Evolutionary conservation across 2,329 filamentous ascomycete genomes (phyloP), one percentile per base, ranked within the genome.

Genomic region (Ophiostoma sp.): DNA sequence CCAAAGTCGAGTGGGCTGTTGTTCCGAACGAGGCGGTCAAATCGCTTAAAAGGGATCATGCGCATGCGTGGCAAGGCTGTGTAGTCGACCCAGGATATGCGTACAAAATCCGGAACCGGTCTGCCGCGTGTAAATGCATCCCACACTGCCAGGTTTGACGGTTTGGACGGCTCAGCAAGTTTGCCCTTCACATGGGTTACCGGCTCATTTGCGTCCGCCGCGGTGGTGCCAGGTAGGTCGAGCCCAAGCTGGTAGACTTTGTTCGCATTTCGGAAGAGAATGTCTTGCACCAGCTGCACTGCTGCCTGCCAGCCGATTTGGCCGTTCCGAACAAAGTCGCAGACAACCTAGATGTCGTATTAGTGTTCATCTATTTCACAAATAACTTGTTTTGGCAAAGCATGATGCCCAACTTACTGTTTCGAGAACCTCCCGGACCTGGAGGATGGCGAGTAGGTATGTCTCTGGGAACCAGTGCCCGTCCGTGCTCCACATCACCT

Each of bases 381-480:
- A n/a, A n/a, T n/a, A n/a, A n/a, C n/a, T 36, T n/a, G 2, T 42
- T 63, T 25, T 9, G 3, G 15, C 33, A 31, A 59, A 31, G 11
- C 55, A 2, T 6, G 55, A 11, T 4, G 55, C 3, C 7, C 25
- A 31, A 77, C 84, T 74, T 78, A 93, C 91, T 72, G 86, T 88
- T 76, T 92, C 87, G 48, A 96, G 82, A 1, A 88, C 91, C 76
- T 93, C 88, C 69, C 92, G 86, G 73, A 94, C 90, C 80, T 95
- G 93, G 57, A 87, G 83, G 52, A 92, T 89, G 0, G 92, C 92
- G 4, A 95, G 84, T 77, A 92, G 87, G 77, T 91, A 96, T 0
- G 91, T 93, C 80, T 95, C 93, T 0, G 93, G 92, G 74, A 93
- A 92, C 81, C 88, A 92, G 79, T 95, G 92, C 0, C 92, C 93